Evolutionary conservation across 768 basidiomycete species (phyloP).

Genomic region (Mycena indigotica): DNA sequence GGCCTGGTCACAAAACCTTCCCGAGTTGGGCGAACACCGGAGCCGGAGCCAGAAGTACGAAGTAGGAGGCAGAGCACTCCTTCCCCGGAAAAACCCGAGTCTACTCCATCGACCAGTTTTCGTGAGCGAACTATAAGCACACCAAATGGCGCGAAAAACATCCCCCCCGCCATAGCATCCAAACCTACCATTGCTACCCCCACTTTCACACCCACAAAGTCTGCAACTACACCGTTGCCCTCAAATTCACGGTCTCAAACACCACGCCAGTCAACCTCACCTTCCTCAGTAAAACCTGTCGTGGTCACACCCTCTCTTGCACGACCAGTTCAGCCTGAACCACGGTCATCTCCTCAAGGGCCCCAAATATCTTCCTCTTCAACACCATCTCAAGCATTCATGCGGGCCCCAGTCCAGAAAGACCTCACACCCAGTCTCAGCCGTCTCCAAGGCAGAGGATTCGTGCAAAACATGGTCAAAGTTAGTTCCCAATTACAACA

Average conservation of each 20-base stretch:
- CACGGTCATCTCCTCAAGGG: constrained; percentile 44
- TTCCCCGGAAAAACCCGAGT: constrained; percentile 42
- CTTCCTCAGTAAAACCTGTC: constrained; percentile 38
- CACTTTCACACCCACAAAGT: background rate
- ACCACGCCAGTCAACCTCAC: constrained; percentile 28
- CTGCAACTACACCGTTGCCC: constrained; percentile 21
- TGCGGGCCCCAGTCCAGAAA: constrained; percentile 58
- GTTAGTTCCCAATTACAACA: constrained; percentile 59
- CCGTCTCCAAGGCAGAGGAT: constrained; percentile 80
- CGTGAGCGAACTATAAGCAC: constrained; percentile 58
- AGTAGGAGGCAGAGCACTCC: constrained; percentile 38
- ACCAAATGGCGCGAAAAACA: constrained; percentile 28
- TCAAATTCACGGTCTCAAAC: constrained; percentile 25
- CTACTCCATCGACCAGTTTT: constrained; percentile 41
- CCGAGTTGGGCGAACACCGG: constrained; percentile 19
- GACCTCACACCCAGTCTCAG: constrained; percentile 83
- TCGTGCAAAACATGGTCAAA: constrained; percentile 82
- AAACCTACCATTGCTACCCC: constrained; percentile 14
- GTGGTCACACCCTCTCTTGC: constrained; percentile 48
- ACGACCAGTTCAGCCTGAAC: constrained; percentile 54
- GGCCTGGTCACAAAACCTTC: constrained; percentile 50
- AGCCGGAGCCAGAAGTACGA: constrained; percentile 6
- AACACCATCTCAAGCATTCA: constrained; percentile 59
- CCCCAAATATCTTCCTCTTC: constrained; percentile 47
- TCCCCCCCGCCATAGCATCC: constrained; percentile 6